Evolutionary conservation across 2,329 filamentous ascomycete genomes (phyloP), one percentile per base, ranked within the genome.

Genomic region (Xylariaceae sp.): DNA sequence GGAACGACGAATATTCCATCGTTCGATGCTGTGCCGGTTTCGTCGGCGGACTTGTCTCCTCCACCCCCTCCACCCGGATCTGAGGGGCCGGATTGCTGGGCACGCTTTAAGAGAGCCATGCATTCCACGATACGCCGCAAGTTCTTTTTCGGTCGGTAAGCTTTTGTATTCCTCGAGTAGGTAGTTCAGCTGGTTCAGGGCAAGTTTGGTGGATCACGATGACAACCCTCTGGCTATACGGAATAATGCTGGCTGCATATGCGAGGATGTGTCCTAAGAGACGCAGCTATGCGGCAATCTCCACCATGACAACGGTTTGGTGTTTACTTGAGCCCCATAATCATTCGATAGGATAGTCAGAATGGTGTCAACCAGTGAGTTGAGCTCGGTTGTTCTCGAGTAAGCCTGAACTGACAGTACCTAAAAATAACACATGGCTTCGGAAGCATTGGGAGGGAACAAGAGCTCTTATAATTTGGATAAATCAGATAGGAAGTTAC

Each of bases 51-150:
- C 30, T 52, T 39, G 2, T 15, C 39, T 3, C 54, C 42, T 47
- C 55, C 53, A 13, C 9, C 10, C 30, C 15, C 45, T n/a, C 30
- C 39, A 39, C 49, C 10, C 8, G 15, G 39, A 30, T 45, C 49
- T 10, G 44, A 53, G 10, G 50, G 30, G 4, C 17, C 37, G 15
- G 13, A 35, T 11, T 13, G 51, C 9, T 64, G 62, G 62, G 61
- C 51, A 17, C 13, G 18, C 13, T 60, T 55, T 13, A 37, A 49
- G n/a, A 53, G 10, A 35, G 56, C 62, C 4, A 63, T 63, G 62
- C 62, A 64, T 39, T 35, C 53, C 18, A 61, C 44, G 11, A 57
- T 63, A 51, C 54, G 9, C 35, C 45, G 44, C 11, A 64, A 56
- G 30, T 18, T 59, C 30, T 60, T 35, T 53, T 64, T 64, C 37